Evolutionary conservation across 805 yeast genomes (phyloP).

Genomic region (Candida schatavii): DNA sequence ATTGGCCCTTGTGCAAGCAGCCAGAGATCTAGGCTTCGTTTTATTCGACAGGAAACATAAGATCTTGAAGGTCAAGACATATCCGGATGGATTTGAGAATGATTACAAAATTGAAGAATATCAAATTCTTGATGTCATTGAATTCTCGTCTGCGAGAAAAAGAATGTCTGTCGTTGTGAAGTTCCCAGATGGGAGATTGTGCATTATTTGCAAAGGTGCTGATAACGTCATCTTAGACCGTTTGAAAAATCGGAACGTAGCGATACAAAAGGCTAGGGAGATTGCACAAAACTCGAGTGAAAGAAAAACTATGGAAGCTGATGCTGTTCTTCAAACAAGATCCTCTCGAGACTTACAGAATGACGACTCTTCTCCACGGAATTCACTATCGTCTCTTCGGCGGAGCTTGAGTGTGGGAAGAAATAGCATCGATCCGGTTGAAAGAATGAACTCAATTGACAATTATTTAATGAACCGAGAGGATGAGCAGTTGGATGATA

Average conservation of each 20-base stretch:
- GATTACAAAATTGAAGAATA: slow-evolving; percentile 66
- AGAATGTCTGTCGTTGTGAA: slow-evolving; percentile 87
- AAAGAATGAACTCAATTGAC: slow-evolving; percentile 45
- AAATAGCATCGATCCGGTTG: neutral
- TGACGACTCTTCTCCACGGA: slow-evolving; percentile 11
- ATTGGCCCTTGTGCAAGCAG: slow-evolving; percentile 88
- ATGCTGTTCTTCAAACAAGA: slow-evolving; percentile 57
- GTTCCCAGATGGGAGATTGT: slow-evolving; percentile 72
- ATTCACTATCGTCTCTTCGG: slow-evolving; percentile 31
- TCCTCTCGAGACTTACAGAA: slow-evolving; percentile 30
- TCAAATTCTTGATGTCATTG: slow-evolving; percentile 75
- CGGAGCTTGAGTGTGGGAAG: slow-evolving; percentile 23
- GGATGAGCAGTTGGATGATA: slow-evolving; percentile 51
- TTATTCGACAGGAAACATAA: slow-evolving; percentile 66
- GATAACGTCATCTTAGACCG: slow-evolving; percentile 85
- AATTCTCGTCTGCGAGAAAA: slow-evolving; percentile 83
- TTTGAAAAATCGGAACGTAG: slow-evolving; percentile 56
- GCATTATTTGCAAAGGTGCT: slow-evolving; percentile 91
- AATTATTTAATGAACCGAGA: slow-evolving; percentile 46
- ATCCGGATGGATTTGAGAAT: slow-evolving; percentile 74
- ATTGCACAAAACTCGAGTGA: slow-evolving; percentile 53
- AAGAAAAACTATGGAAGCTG: slow-evolving; percentile 78
- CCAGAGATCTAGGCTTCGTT: slow-evolving; percentile 92
- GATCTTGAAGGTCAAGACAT: slow-evolving; percentile 64
- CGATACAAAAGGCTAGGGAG: slow-evolving; percentile 62